Percentiles rank a stretch among this genome's conserved stretches.
Conservation (phyloP, 495 filamentous ascomycete species). For the Aspergillus baeticus region DNA sequence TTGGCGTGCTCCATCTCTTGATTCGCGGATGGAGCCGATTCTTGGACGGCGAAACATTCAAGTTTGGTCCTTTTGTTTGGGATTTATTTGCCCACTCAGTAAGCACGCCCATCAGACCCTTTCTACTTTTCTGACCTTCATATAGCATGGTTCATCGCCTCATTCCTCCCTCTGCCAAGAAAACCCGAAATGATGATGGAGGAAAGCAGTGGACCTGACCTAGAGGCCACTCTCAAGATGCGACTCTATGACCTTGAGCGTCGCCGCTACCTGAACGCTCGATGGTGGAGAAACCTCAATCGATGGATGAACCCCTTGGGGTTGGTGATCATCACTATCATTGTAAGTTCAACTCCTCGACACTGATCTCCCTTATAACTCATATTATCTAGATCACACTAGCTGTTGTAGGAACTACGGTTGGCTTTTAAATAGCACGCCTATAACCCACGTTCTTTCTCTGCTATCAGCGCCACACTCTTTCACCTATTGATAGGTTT, state of each 20-base stretch:
- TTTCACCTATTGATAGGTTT: not conserved
- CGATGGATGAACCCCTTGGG: conserved; percentile 81
- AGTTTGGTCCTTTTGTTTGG: conserved; percentile 81
- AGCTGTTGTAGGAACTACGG: conserved; percentile 54
- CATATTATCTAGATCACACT: conserved; percentile 49
- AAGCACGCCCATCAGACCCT: conserved; percentile 46
- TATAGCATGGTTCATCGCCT: conserved; percentile 72
- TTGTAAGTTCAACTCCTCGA: conserved; percentile 52
- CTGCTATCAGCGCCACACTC: too few species aligned
- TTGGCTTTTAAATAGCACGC: conserved; percentile 33
- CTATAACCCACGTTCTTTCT: conserved; percentile 2
- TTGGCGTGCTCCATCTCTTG: conserved; percentile 71
- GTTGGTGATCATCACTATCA: conserved; percentile 69
- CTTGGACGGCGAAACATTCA: conserved; percentile 75
- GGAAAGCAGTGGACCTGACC: conserved; percentile 28
- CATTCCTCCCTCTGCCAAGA: conserved; percentile 75
- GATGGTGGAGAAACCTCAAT: conserved; percentile 93
- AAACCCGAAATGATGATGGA: conserved; percentile 35
- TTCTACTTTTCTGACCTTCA: not conserved
- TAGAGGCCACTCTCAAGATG: conserved; percentile 47
- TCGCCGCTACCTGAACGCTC: conserved; percentile 71
- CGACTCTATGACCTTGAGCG: conserved; percentile 52
- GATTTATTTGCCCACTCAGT: conserved; percentile 85
- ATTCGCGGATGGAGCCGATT: conserved; percentile 54
- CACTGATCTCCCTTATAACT: not conserved